Evolutionary conservation across 2,329 filamentous ascomycete species (phyloP), one percentile per base, ranked within the genome.

Genomic region (Cryphonectria radicalis): DNA sequence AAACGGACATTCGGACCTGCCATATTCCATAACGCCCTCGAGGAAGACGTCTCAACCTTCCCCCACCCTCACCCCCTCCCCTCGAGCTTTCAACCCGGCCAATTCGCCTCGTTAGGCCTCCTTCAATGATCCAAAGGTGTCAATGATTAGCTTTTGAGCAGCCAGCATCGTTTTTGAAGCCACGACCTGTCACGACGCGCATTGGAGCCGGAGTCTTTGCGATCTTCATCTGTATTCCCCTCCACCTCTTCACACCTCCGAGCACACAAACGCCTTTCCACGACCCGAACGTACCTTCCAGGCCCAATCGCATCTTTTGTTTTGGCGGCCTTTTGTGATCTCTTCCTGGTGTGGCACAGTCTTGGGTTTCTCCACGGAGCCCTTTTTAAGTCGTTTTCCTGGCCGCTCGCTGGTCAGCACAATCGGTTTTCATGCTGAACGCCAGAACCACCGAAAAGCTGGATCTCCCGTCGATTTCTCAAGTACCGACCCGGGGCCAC

Each of bases 381-480:
- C n/a, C 40, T 25, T 25, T 28, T 66, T 46, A 55, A 67, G 55
- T 46, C n/a, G 46, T 50, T 10, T 1, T 5, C 43, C 53, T 71
- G 71, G 68, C 71, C 71, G 59, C 35, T n/a, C 50, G 50, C 65
- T 32, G 66, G 72, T 69, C 72, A 71, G 42, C 66, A 63, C 67
- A 69, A 63, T 66, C 46, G 62, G 62, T 67, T 71, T 72, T 70
- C 66, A 68, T 69, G 69, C 67, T 74, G 55, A 69, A 69, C 72
- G 72, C 62, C 70, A 70, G 67, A 59, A 85, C 89, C 84, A 92
- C 90, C 93, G 93, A 89, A 91, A 96, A 95, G 87, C 93, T 97
- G 93, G 93, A 95, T 93, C 90, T 95, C 83, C 92, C 93, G 85
- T 93, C 93, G 84, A 92, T 94, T 80, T 92, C 92, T 80, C 91